phyloP scores from a whole-genome alignment of 1,139 yeast genomes.

The Magnusiomyces suaveolens region DNA sequence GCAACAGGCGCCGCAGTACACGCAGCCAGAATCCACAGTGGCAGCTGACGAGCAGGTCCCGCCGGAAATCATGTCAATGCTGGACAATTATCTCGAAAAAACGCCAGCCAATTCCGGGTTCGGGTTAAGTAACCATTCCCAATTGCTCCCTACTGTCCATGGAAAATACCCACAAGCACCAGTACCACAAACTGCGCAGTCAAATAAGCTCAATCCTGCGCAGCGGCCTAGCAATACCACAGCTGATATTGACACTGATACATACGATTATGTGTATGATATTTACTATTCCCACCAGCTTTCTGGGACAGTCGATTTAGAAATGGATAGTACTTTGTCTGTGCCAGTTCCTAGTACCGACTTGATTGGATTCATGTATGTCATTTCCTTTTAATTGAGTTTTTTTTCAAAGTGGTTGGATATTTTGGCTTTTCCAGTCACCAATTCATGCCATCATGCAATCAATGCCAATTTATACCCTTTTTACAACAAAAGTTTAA shows the following conservation, averaged over 20 bases:
- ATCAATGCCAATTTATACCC: no score
- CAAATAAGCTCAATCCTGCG: no score
- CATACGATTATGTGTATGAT: constrained; percentile 75
- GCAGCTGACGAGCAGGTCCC: neutral
- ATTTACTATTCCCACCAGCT: constrained; percentile 51
- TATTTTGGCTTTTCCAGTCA: no score
- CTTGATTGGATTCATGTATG: constrained; percentile 3
- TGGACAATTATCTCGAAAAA: neutral
- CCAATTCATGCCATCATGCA: no score
- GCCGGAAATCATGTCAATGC: neutral
- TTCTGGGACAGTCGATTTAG: neutral
- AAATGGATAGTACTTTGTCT: neutral
- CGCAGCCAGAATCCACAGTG: neutral
- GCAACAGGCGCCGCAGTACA: neutral
- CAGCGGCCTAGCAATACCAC: no score
- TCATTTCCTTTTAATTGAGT: neutral
- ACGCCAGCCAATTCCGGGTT: neutral
- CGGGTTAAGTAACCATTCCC: neutral
- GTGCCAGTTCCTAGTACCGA: neutral
- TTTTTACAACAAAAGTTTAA: no score
- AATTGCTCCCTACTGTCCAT: neutral
- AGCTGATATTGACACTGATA: neutral
- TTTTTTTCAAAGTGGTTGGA: no score
- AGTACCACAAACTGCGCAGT: no score
- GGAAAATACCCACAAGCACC: neutral